phyloP scores from a whole-genome alignment of 805 yeast genomes.

The Candida morakotiae region DNA sequence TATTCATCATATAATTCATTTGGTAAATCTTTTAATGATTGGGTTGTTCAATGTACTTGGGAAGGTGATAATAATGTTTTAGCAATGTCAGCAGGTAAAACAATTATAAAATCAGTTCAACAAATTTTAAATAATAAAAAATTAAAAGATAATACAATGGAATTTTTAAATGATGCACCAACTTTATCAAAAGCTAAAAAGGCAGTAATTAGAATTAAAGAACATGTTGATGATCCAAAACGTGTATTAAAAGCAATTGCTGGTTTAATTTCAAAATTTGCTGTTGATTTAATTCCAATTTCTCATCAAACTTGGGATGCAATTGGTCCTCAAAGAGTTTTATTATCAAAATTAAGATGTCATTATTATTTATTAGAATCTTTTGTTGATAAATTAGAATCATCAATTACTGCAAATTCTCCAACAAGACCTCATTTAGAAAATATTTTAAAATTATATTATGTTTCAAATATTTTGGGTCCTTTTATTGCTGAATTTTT shows the following conservation, averaged over 20 bases:
- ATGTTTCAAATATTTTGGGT: slow-evolving; percentile 56
- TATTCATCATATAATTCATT: slow-evolving; percentile 90
- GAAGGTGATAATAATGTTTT: slow-evolving; percentile 93
- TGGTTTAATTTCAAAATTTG: slow-evolving; percentile 37
- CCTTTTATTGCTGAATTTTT: slow-evolving; percentile 68
- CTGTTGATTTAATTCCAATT: slow-evolving; percentile 34
- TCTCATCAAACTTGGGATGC: slow-evolving; percentile 40
- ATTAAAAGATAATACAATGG: slow-evolving; percentile 37
- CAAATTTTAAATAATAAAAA: slow-evolving; percentile 37
- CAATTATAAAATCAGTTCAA: slow-evolving; percentile 52
- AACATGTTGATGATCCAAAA: slow-evolving; percentile 24
- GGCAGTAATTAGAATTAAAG: slow-evolving; percentile 27
- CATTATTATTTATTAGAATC: slow-evolving; percentile 43
- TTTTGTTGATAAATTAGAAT: slow-evolving; percentile 33
- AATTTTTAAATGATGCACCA: slow-evolving; percentile 14
- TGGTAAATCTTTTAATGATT: slow-evolving; percentile 83
- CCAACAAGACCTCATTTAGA: slow-evolving; percentile 46
- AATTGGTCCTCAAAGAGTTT: slow-evolving; percentile 43
- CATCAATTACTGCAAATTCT: slow-evolving; percentile 27
- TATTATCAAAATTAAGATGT: slow-evolving; percentile 48
- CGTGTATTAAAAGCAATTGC: slow-evolving; percentile 37
- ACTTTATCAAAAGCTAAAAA: slow-evolving; percentile 15
- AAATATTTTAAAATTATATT: slow-evolving; percentile 55
- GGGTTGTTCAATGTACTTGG: slow-evolving; percentile 99
- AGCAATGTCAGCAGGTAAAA: slow-evolving; percentile 80